Evolutionary conservation across 2,329 filamentous ascomycete species (phyloP).

Genomic region (Colletotrichum limetticola): DNA sequence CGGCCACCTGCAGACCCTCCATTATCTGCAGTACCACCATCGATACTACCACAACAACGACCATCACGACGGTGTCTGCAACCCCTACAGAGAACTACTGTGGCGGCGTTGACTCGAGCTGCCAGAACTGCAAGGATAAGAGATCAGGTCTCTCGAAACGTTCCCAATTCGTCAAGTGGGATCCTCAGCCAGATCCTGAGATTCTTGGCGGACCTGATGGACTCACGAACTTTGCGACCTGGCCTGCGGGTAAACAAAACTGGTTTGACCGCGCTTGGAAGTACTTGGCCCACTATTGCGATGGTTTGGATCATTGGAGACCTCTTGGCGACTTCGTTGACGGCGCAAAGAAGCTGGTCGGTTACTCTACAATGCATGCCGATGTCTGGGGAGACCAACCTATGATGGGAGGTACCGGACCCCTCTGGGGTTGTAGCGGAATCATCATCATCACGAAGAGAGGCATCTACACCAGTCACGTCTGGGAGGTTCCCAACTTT

Average conservation of each 20-base stretch:
- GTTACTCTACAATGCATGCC: conserved; percentile 20
- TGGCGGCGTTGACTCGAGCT: neutral
- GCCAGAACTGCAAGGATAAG: neutral
- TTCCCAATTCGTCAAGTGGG: neutral
- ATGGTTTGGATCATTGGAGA: neutral
- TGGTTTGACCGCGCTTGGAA: conserved; percentile 52
- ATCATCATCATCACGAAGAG: conserved; percentile 17
- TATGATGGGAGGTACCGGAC: conserved; percentile 9
- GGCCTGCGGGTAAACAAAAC: conserved; percentile 38
- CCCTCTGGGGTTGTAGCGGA: conserved; percentile 32
- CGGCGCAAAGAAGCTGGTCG: neutral
- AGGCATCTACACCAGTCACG: conserved; percentile 26
- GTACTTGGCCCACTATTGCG: conserved; percentile 38
- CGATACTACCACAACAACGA: conserved; percentile 12
- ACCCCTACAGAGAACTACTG: neutral
- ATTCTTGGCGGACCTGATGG: neutral
- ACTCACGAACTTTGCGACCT: neutral
- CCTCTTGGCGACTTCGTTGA: neutral
- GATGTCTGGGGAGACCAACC: neutral
- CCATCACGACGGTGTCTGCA: neutral
- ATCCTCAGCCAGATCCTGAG: neutral
- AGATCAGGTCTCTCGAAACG: neutral
- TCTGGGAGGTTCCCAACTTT: conserved; percentile 29
- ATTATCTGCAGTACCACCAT: conserved; percentile 17
- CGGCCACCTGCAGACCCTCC: conserved; percentile 21